Evolutionary conservation across 2,329 filamentous ascomycete species (phyloP).

Genomic region (Penicillium occitanis): DNA sequence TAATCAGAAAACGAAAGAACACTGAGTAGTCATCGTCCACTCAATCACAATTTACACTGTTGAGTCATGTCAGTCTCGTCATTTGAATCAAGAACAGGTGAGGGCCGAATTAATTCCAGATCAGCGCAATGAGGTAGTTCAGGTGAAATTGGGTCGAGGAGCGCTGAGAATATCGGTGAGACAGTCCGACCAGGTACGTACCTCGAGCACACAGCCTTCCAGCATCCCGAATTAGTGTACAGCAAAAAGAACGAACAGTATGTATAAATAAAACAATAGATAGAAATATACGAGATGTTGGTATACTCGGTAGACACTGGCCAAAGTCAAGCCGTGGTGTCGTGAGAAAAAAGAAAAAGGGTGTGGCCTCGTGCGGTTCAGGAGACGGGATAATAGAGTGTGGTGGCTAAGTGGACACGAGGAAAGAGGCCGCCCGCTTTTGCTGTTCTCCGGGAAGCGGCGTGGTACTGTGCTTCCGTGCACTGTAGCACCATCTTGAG

Average conservation of each 20-base stretch:
- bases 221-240: constrained; percentile 7
- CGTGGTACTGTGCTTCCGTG: background rate
- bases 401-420: constrained; percentile 1
- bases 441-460: background rate
- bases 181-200: background rate
- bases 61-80: constrained; percentile 7
- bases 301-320: background rate
- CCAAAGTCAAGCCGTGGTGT: background rate
- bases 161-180: background rate
- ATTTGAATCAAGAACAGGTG: background rate
- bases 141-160: background rate
- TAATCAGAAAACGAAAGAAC: constrained; percentile 1
- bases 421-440: constrained; percentile 12
- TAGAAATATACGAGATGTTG: background rate
- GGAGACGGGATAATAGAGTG: constrained; percentile 5
- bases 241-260: background rate
- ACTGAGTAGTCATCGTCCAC: constrained; percentile 10
- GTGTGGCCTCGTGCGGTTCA: constrained; percentile 8
- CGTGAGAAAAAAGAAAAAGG: background rate
- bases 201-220: constrained; percentile 1
- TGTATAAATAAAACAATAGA: background rate
- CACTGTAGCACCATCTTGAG: background rate
- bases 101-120: background rate
- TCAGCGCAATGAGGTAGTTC: background rate
- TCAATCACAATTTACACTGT: constrained; percentile 1